Evolutionary conservation across 2,329 filamentous ascomycete genomes (phyloP).

Genomic region (Drechslera avenae): DNA sequence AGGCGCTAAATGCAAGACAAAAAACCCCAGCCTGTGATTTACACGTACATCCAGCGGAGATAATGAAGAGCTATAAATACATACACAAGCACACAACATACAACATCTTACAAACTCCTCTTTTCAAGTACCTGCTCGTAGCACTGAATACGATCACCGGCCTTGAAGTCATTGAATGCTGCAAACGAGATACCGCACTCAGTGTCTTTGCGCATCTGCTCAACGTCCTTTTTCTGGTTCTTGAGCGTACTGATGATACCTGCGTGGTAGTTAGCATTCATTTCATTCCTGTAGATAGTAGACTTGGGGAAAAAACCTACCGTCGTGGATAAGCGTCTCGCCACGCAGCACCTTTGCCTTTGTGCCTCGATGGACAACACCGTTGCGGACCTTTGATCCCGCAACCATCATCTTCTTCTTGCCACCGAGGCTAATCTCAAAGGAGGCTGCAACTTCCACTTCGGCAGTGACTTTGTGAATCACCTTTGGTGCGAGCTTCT

Average conservation of each 20-base stretch:
- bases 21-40: not conserved
- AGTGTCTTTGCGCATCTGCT: constrained; percentile 86
- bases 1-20: not conserved
- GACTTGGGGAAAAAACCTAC: constrained; percentile 59
- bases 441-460: constrained; percentile 81
- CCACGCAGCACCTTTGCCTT: constrained; percentile 74
- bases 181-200: constrained; percentile 92
- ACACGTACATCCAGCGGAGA: no score
- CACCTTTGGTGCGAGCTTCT: constrained; percentile 69
- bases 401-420: constrained; percentile 76
- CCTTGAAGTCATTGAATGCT: constrained; percentile 75
- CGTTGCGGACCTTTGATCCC: constrained; percentile 86
- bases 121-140: constrained; percentile 81
- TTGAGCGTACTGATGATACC: constrained; percentile 82
- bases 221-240: constrained; percentile 88
- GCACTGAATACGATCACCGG: constrained; percentile 85
- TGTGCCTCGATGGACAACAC: constrained; percentile 66
- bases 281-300: not conserved
- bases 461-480: constrained; percentile 79
- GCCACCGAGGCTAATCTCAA: constrained; percentile 80
- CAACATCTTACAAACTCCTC: constrained; percentile 55
- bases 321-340: constrained; percentile 76
- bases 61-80: no score
- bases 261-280: constrained; percentile 46
- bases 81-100: not conserved